These are phyloP conservation scores for Boletellus ananiceps DNA, from an alignment of 768 basidiomycete genomes.

Conservation along the genomic window DNA sequence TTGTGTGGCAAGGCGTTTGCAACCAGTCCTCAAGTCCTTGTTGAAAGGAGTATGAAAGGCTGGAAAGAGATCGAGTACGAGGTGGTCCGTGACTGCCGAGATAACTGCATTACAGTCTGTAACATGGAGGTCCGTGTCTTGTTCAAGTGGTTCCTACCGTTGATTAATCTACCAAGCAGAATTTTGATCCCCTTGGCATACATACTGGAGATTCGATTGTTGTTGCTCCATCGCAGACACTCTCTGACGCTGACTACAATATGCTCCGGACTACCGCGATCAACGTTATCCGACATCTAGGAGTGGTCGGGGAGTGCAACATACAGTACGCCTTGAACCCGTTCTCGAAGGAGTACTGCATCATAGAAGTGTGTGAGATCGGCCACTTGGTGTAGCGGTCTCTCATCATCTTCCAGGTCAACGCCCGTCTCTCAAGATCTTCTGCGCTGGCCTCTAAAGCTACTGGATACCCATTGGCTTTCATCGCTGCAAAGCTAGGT, in stretches of 20 bases:
- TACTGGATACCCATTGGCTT: slow-evolving; percentile 95
- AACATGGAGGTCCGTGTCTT: slow-evolving; percentile 92
- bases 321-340: slow-evolving; percentile 99
- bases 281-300: slow-evolving; percentile 97
- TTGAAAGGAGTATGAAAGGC: slow-evolving; percentile 99
- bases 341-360: slow-evolving; percentile 92
- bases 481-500: slow-evolving; percentile 97
- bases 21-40: slow-evolving; percentile 96
- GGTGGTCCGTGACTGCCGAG: slow-evolving; percentile 93
- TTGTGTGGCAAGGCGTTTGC: slow-evolving; percentile 95
- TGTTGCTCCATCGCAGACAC: slow-evolving; percentile 94
- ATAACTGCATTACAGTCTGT: slow-evolving; percentile 99
- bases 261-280: slow-evolving; percentile 98
- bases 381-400: neutral
- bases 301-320: slow-evolving; percentile 97
- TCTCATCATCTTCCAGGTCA: slow-evolving; percentile 47
- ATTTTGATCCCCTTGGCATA: slow-evolving; percentile 97
- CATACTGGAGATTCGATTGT: slow-evolving; percentile 99
- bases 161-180: slow-evolving; percentile 44
- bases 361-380: slow-evolving; percentile 71
- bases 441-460: slow-evolving; percentile 98
- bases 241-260: slow-evolving; percentile 99
- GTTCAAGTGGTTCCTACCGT: neutral
- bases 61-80: slow-evolving; percentile 99
- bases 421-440: slow-evolving; percentile 96